Percentiles rank a stretch among this genome's conserved stretches.
These are phyloP conservation scores for Apophysomyces sp. DNA, from an alignment of 371 early-diverging fungal genomes.

Conservation along the genomic window DNA sequence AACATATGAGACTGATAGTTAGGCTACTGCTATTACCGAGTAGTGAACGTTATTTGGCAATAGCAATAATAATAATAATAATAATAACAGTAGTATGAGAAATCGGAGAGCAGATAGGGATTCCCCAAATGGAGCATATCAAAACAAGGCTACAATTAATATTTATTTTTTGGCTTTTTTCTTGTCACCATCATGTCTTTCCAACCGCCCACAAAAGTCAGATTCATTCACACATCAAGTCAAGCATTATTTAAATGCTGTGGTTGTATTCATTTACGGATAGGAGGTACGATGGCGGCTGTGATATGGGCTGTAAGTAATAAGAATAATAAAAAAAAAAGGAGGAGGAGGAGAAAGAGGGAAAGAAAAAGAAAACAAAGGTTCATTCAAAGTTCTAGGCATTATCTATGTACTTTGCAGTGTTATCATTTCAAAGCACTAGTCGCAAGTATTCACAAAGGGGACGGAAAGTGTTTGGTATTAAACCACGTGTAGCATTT, in stretches of 20 bases:
- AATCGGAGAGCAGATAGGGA: background rate
- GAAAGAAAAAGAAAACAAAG: background rate
- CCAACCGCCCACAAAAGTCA: constrained; percentile 11
- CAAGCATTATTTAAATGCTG: constrained; percentile 43
- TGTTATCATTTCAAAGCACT: constrained; percentile 17
- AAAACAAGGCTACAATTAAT: constrained; percentile 6
- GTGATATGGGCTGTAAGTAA: constrained; percentile 44
- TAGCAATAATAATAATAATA: no score
- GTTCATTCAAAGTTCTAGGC: constrained; percentile 7
- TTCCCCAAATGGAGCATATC: background rate
- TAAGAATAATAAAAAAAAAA: no score
- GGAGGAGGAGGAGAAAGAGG: no score
- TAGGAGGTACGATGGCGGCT: constrained; percentile 33
- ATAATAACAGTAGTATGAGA: no score
- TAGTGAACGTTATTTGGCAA: no score
- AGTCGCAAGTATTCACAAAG: constrained; percentile 17
- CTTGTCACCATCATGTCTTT: constrained; percentile 4
- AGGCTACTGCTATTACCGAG: no score
- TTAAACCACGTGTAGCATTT: constrained; percentile 11
- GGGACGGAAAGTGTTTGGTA: background rate
- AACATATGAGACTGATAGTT: no score
- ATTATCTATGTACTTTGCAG: constrained; percentile 18
- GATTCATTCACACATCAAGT: constrained; percentile 30
- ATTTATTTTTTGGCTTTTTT: background rate
- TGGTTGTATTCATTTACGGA: constrained; percentile 49